Evolutionary conservation across 208 protist genomes (phyloP), one percentile per base, ranked within the genome.

Genomic region (Leishmania aethiopica): DNA sequence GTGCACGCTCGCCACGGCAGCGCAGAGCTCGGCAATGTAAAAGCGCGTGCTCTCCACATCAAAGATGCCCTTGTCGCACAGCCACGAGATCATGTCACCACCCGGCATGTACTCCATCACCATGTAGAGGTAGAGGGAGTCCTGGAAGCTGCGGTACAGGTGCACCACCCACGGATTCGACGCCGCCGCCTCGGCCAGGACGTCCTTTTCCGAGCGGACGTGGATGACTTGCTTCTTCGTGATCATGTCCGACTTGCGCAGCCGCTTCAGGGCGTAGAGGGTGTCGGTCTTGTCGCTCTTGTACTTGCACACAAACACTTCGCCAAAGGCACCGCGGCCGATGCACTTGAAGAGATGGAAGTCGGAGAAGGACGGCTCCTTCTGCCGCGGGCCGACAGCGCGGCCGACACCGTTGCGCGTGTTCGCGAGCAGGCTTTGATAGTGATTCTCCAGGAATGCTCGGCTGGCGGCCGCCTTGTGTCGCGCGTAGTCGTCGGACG

Each of bases 101-200:
- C 92, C 97, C 0, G 96, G 96, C 89, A 98, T 95, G 89, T 98
- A 99, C 79, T 99, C 96, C 96, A 99, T 98, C 45, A 98, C 89
- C 90, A 99, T 95, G 86, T 98, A 98, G 5, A 99, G 88, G 77
- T 98, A 96, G 37, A 93, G 77, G 28, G 96, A 87, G 81, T 98
- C 96, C 86, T 99, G 96, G 71, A 99, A 99, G 80, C 92, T 97
- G n/a, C 90, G 89, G 78, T 97, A 91, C 11, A 99, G 88, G 51
- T 91, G 79, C 40, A 98, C 96, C 57, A 99, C 92, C 94, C 96
- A 99, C 51, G 88, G 85, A 85, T 97, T 98, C 47, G 80, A 84
- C 57, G 86, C 82, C 2, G 94, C 93, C 6, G 92, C 94, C 78
- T 96, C 91, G 8, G 95, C 91, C 78, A 99, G 90, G 51, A 98